Conservation (phyloP, 768 basidiomycete species). For the Rhodotorula toruloides region DNA sequence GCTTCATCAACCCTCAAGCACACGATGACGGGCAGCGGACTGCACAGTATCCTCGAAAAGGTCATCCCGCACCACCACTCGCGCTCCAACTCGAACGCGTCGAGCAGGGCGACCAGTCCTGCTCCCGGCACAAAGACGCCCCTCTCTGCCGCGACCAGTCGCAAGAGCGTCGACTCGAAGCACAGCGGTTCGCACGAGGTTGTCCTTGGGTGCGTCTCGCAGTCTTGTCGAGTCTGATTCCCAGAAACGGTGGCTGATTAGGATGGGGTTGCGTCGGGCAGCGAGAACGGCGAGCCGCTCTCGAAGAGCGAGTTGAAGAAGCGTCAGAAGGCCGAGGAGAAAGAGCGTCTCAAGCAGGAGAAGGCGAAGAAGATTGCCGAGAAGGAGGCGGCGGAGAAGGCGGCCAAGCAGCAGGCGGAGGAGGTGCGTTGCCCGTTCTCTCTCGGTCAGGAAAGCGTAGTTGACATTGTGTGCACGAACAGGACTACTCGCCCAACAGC, state of each 20-base stretch:
- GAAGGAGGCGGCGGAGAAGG: conserved; percentile 67
- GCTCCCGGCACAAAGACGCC: not conserved
- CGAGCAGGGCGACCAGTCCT: not conserved
- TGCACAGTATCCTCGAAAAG: conserved; percentile 14
- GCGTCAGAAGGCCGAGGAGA: conserved; percentile 81
- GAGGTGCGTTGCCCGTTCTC: conserved; percentile 49
- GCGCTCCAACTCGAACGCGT: not conserved
- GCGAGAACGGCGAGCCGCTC: conserved; percentile 51
- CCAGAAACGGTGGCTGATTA: not conserved
- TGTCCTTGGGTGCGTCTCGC: conserved; percentile 21
- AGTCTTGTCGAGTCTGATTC: not conserved
- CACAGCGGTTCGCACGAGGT: conserved; percentile 3
- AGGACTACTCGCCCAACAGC: conserved; percentile 61
- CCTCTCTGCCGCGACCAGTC: not conserved
- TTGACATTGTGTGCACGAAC: conserved; percentile 1
- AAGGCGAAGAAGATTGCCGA: conserved; percentile 82
- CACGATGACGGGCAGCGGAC: conserved; percentile 28
- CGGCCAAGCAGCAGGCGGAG: conserved; percentile 62
- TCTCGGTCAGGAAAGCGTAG: not conserved
- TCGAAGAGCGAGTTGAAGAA: conserved; percentile 89
- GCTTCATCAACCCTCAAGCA: too few species aligned
- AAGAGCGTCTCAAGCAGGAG: conserved; percentile 79
- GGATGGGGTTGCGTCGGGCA: not conserved
- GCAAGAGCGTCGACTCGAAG: conserved; percentile 15
- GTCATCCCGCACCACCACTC: conserved; percentile 2